Conservation (phyloP, 2,329 filamentous ascomycete genomes). For the Diplodia sapinea region DNA sequence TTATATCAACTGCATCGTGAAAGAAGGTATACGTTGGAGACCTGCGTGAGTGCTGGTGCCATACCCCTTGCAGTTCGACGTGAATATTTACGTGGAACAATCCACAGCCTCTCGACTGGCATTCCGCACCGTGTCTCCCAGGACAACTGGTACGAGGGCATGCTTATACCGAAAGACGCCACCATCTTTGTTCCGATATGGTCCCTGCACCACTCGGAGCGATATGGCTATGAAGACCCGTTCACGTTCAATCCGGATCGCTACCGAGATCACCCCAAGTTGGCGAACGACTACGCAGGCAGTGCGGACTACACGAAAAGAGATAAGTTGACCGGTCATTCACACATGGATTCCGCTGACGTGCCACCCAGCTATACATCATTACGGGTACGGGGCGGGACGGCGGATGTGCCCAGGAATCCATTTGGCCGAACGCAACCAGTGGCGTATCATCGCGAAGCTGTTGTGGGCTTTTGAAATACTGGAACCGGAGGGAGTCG, state of each 20-base stretch:
- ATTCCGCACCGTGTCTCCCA: conserved; percentile 38
- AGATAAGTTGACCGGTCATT: too few relatives aligned
- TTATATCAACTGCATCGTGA: too few relatives aligned
- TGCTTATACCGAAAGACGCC: conserved; percentile 49
- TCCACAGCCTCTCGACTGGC: conserved; percentile 30
- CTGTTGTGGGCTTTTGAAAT: conserved; percentile 36
- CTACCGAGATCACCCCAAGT: too few relatives aligned
- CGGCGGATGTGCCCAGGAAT: conserved; percentile 43
- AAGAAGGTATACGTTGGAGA: too few relatives aligned
- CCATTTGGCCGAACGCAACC: conserved; percentile 39
- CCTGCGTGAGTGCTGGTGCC: too few relatives aligned
- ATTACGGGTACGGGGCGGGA: conserved; percentile 38
- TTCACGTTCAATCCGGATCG: too few relatives aligned
- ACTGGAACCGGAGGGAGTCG: background rate
- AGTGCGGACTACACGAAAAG: too few relatives aligned
- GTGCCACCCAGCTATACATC: too few relatives aligned
- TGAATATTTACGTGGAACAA: too few relatives aligned
- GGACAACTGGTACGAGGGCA: conserved; percentile 49
- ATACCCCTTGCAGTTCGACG: too few relatives aligned
- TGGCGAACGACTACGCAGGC: conserved; percentile 33
- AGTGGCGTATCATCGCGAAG: conserved; percentile 37
- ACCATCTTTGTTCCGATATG: conserved; percentile 47
- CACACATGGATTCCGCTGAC: too few relatives aligned
- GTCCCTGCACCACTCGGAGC: conserved; percentile 50
- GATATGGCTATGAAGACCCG: too few relatives aligned